Conservation (phyloP, 345 rosid species). For the Hibiscus syriacus region DNA sequence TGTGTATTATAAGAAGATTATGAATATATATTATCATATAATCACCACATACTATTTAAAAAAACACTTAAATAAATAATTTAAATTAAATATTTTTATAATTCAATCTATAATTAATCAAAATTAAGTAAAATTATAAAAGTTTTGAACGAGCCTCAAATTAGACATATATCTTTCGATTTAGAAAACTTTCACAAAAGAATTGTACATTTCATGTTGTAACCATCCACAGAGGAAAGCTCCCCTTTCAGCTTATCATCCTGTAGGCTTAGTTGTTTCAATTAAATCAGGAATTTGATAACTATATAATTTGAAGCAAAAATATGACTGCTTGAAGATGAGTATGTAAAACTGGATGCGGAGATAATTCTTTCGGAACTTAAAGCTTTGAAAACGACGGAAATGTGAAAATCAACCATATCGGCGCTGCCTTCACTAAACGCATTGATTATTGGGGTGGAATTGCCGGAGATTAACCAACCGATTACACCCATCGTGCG, state of each 20-base stretch:
- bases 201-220: too few species aligned
- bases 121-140: too few species aligned
- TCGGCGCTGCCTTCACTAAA: constrained; percentile 54
- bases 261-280: neutral
- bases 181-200: too few species aligned
- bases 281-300: neutral
- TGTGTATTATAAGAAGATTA: too few species aligned
- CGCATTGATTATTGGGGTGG: constrained; percentile 46
- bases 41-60: too few species aligned
- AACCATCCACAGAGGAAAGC: neutral
- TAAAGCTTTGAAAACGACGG: constrained; percentile 39
- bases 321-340: neutral
- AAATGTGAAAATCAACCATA: constrained; percentile 55
- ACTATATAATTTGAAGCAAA: neutral
- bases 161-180: too few species aligned
- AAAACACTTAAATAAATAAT: too few species aligned
- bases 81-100: too few species aligned
- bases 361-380: constrained; percentile 15
- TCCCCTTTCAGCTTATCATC: constrained; percentile 1
- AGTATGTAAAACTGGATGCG: neutral
- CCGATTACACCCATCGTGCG: constrained; percentile 53
- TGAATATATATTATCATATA: too few species aligned
- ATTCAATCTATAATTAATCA: too few species aligned
- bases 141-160: too few species aligned
- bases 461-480: constrained; percentile 41